Conservation (phyloP, 2,329 filamentous ascomycete genomes). For the Cladosporium velox region DNA sequence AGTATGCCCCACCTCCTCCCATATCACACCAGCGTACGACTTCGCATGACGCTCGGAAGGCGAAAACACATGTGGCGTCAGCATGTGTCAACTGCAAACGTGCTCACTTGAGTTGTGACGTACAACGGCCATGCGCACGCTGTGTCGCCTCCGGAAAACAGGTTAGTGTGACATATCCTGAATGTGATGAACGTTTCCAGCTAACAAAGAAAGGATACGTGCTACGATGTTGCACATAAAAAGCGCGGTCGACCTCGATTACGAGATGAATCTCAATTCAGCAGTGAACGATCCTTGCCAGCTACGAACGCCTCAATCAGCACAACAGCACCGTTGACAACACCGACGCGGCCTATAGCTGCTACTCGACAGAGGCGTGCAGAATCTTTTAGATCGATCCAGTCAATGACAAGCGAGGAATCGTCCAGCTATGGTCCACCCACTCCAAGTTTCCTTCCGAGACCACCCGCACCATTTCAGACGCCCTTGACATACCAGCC, state of each 20-base stretch:
- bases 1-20: conserved; percentile 11
- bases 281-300: conserved; percentile 25
- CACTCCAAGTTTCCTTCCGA: conserved; percentile 27
- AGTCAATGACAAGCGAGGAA: conserved; percentile 35
- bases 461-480: conserved; percentile 15
- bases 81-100: conserved; percentile 85
- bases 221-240: conserved; percentile 82
- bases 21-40: background rate
- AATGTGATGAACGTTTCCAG: background rate
- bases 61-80: conserved; percentile 72
- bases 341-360: conserved; percentile 30
- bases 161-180: conserved; percentile 40
- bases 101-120: conserved; percentile 69
- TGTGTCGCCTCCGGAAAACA: conserved; percentile 76
- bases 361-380: conserved; percentile 32
- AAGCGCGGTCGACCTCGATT: conserved; percentile 77
- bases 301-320: conserved; percentile 2
- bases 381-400: conserved; percentile 38
- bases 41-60: conserved; percentile 27
- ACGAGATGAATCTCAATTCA: conserved; percentile 60
- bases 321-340: conserved; percentile 7
- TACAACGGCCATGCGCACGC: conserved; percentile 75
- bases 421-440: conserved; percentile 28
- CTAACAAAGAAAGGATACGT: conserved; percentile 61
- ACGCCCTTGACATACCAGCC: conserved; percentile 14